Evolutionary conservation across 2,329 filamentous ascomycete species (phyloP), one percentile per base, ranked within the genome.

Genomic region (Rutstroemia sp.): DNA sequence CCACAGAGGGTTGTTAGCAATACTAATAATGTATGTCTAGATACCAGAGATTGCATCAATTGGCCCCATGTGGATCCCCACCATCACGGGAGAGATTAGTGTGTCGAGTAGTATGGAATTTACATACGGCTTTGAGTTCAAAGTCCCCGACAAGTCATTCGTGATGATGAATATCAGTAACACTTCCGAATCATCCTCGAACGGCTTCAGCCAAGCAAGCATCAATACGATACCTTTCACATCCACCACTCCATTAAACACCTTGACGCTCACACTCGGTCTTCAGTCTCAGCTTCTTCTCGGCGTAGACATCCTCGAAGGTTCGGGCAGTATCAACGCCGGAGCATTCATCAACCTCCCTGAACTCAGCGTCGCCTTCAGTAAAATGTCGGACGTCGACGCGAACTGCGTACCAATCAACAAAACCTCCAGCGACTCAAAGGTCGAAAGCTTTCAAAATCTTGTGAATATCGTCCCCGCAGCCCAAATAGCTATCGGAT

Each of bases 311-410:
- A 48, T 54, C 12, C 25, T 54, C 0, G 38, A 19, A 6, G 44
- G 23, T 2, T 12, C 5, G 1, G 54, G 54, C 0, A 40, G 9
- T 12, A 48, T 57, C 16, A 9, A 36, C 14, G 38, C 55, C 5
- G 50, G 55, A 4, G 50, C 50, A 17, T 54, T 54, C 3, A 34
- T 57, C 21, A 25, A 54, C 23, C 44, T 57, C 3, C 55, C 55
- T 2, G 3, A 23, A 2, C 45, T 57, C 27, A 48, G 34, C 1
- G 45, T 54, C 0, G n/a, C 55, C n/a, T 54, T 57, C 16, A 36
- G n/a, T 4, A 12, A 54, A 10, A 10, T 54, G 19, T 48, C 36
- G 10, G 46, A 30, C 1, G 50, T 45, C 5, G 49, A 57, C 21
- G 6, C 27, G n/a, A 19, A 54, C 2, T 57, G 55, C 23, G 30